Evolutionary conservation across 495 filamentous ascomycete species (phyloP).

Genomic region (Annulohypoxylon stygium): DNA sequence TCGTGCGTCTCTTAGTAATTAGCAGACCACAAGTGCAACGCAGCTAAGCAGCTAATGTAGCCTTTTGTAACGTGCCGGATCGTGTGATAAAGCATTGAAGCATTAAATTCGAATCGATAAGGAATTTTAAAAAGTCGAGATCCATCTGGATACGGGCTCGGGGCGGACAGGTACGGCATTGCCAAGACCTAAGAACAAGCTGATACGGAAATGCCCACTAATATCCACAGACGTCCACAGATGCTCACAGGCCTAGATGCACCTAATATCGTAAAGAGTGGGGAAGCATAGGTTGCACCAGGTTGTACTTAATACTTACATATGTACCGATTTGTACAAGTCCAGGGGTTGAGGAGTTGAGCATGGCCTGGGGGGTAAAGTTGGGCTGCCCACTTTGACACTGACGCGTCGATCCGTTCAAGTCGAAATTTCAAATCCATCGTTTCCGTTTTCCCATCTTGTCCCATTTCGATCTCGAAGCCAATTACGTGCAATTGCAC

Average conservation of each 20-base stretch:
- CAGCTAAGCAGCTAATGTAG: constrained; percentile 1
- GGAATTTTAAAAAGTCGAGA: neutral
- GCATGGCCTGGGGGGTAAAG: neutral
- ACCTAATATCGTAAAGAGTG: constrained; percentile 39
- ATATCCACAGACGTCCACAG: too few species aligned
- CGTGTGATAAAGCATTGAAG: constrained; percentile 8
- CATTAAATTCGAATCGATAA: constrained; percentile 14
- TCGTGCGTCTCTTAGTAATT: neutral
- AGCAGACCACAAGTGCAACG: neutral
- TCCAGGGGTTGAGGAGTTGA: constrained; percentile 2
- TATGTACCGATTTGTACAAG: constrained; percentile 17
- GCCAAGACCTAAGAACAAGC: constrained; percentile 30
- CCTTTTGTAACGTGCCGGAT: neutral
- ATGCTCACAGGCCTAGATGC: constrained; percentile 28
- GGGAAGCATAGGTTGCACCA: constrained; percentile 22
- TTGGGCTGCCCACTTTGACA: constrained; percentile 20
- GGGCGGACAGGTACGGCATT: constrained; percentile 23
- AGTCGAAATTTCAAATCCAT: constrained; percentile 33
- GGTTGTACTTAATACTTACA: neutral
- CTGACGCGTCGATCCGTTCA: constrained; percentile 46
- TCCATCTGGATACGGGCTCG: constrained; percentile 6
- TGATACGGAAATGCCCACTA: constrained; percentile 32
- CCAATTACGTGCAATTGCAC: neutral
- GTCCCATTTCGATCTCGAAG: constrained; percentile 22
- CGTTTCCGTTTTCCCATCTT: constrained; percentile 26